phyloP scores from a whole-genome alignment of 1,284 basidiomycete species.

The Ceratorhiza oryzae-sativae region DNA sequence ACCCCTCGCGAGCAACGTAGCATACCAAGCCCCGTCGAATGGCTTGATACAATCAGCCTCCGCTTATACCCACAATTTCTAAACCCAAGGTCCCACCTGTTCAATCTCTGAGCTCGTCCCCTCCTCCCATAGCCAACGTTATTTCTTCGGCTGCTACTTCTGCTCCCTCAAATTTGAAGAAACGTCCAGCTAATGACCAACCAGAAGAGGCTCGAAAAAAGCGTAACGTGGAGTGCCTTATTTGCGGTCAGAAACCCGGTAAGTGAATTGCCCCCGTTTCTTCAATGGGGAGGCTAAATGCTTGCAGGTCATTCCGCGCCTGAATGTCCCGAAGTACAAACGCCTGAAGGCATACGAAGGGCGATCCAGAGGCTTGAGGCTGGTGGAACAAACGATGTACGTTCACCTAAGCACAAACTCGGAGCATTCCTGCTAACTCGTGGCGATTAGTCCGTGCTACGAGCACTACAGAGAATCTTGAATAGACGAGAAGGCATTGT shows the following conservation, averaged over 20 bases:
- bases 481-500: not conserved
- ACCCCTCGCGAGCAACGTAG: not conserved
- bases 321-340: slow-evolving; percentile 18
- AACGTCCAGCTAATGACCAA: slow-evolving; percentile 10
- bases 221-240: slow-evolving; percentile 1
- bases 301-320: slow-evolving; percentile 3
- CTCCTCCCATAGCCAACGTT: not conserved
- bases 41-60: too few species aligned
- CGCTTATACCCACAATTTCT: too few species aligned
- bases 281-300: too few species aligned
- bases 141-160: not conserved
- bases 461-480: slow-evolving; percentile 4
- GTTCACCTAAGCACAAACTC: not conserved
- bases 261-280: not conserved
- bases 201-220: slow-evolving; percentile 28
- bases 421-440: not conserved
- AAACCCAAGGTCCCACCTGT: not conserved
- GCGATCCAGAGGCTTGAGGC: slow-evolving; percentile 7
- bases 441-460: not conserved
- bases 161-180: not conserved
- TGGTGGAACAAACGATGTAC: not conserved
- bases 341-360: slow-evolving; percentile 5
- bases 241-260: slow-evolving; percentile 29
- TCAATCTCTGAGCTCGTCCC: not conserved
- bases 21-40: too few species aligned